A percentile compares a stretch with the other conserved stretches of the same genome.
These are phyloP conservation scores for Neofusicoccum laricinum DNA, from an alignment of 2,329 filamentous ascomycete species.

Conservation along the genomic window DNA sequence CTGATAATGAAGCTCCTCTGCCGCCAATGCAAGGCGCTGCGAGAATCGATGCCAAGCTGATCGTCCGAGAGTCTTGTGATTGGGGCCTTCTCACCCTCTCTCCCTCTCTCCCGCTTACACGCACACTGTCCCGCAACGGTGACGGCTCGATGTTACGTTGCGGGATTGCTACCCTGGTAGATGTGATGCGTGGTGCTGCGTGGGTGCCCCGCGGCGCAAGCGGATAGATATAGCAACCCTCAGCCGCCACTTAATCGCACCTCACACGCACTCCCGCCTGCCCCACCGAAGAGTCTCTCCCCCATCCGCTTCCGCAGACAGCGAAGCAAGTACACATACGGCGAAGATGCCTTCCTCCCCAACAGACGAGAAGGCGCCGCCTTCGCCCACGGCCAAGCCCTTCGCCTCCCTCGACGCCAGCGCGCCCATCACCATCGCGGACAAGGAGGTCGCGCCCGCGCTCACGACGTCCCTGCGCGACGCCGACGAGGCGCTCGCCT, in stretches of 20 bases:
- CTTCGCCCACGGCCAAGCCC: not conserved
- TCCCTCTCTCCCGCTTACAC: not conserved
- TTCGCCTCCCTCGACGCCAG: not conserved
- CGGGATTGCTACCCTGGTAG: not conserved
- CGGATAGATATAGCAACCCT: not conserved
- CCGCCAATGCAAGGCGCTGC: not conserved
- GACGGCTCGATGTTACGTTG: too few relatives aligned
- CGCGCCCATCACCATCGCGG: not conserved
- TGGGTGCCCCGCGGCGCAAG: not conserved
- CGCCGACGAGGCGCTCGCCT: constrained; percentile 37
- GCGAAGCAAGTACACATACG: too few relatives aligned
- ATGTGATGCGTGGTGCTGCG: not conserved
- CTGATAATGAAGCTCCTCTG: not conserved
- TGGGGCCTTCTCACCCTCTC: not conserved
- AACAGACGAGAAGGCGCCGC: not conserved
- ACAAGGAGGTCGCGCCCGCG: not conserved
- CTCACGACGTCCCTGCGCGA: constrained; percentile 18
- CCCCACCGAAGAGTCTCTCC: not conserved
- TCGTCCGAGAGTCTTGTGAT: not conserved
- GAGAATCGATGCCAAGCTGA: constrained; percentile 2
- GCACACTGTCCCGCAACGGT: not conserved
- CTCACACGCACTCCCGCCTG: not conserved
- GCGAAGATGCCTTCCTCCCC: not conserved
- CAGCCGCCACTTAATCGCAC: not conserved
- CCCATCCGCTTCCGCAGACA: not conserved